Evolutionary conservation across 2,329 filamentous ascomycete genomes (phyloP), one percentile per base, ranked within the genome.

Genomic region (Elsinoe fawcettii): DNA sequence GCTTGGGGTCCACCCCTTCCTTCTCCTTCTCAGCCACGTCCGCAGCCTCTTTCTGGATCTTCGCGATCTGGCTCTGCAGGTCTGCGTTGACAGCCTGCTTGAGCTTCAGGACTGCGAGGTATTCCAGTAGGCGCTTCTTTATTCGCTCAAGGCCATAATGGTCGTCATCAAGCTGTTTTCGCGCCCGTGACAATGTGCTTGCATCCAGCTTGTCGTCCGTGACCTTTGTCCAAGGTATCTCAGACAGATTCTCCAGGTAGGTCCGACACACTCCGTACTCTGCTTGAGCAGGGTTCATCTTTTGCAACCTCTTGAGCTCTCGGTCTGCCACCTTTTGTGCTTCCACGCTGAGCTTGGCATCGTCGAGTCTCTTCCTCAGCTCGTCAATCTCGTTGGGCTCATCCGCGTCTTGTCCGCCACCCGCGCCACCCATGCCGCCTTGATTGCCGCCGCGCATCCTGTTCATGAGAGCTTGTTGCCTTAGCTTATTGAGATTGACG

Each of bases 111-210:
- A 99, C 93, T 2, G 93, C 95, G 43, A 99, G 79, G 68, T 99
- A 99, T 70, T 97, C 95, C 4, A 99, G 80, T 20, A 99, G 73
- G 43, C 93, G 82, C 79, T 96, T 96, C 82, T 99, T 99, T 67
- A 99, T 92, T 72, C 92, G 95, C 60, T 97, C 90, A 12, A 99
- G 77, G 0, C 93, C 93, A 65, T 97, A 97, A 71, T 99, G 93
- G 67, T 99, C 93, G 62, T 95, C 86, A 66, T 99, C 90, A 5
- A 99, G 80, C 71, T 97, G 93, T 73, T 90, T 88, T 56, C 90
- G 84, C 5, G 93, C 93, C 64, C 80, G 81, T 59, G 81, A 78
- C 58, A 97, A 71, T 0, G 91, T 96, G 8, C 90, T 86, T 0
- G 83, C 80, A 6, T 91, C 90, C 2, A 99, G 81, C 30, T 90